phyloP scores from a whole-genome alignment of 345 rosid species.

The Anacardium occidentale region DNA sequence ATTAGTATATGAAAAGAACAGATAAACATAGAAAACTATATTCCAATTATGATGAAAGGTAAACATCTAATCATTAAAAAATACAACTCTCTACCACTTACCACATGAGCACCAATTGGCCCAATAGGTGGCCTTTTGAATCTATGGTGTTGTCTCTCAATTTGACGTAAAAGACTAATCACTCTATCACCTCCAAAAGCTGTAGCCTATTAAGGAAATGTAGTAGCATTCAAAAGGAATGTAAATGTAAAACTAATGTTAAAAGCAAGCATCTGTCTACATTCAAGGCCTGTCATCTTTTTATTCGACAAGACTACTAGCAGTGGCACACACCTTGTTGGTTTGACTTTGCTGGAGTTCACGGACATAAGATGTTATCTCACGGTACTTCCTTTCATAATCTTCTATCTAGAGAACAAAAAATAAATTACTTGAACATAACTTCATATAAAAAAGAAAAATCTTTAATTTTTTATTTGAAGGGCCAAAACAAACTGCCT shows the following conservation, averaged over 20 bases:
- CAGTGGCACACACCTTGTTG: conserved; percentile 60
- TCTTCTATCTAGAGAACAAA: conserved; percentile 51
- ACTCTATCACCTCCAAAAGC: conserved; percentile 96
- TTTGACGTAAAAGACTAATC: conserved; percentile 61
- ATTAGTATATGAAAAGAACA: neutral
- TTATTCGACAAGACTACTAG: neutral
- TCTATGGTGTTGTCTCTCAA: conserved; percentile 59
- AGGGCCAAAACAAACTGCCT: too few relatives aligned
- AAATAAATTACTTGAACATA: conserved; percentile 15
- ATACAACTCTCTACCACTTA: conserved; percentile 36
- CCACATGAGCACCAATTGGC: conserved; percentile 94
- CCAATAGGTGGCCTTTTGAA: conserved; percentile 87
- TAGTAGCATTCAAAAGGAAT: neutral
- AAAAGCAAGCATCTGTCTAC: neutral
- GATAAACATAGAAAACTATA: neutral
- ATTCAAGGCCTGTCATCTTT: neutral
- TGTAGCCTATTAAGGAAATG: conserved; percentile 59
- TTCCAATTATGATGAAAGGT: neutral
- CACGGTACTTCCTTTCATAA: conserved; percentile 42
- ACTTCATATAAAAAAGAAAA: conserved; percentile 5
- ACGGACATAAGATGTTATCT: conserved; percentile 36
- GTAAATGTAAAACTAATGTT: conserved; percentile 5
- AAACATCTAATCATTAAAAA: neutral
- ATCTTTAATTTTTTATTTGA: neutral
- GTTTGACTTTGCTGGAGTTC: conserved; percentile 57